Percentiles rank a stretch among this genome's conserved stretches.
Evolutionary conservation across 148 eudicot genomes (phyloP).

Genomic region (Talinum fruticosum): DNA sequence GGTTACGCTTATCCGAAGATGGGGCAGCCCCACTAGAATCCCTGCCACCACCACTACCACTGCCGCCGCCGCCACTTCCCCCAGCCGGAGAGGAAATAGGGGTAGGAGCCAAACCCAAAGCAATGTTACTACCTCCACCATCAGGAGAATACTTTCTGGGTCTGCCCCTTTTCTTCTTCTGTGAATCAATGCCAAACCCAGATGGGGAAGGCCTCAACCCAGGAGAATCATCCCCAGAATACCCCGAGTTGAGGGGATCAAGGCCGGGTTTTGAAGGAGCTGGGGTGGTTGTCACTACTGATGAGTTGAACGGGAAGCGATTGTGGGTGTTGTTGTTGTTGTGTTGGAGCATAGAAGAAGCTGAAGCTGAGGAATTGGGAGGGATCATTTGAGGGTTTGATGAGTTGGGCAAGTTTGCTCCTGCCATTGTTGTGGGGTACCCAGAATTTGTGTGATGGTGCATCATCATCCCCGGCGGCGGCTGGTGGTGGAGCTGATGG

Average conservation of each 20-base stretch:
- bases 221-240: conserved; percentile 36
- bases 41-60: not conserved
- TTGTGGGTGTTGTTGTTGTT: conserved; percentile 10
- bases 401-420: conserved; percentile 19
- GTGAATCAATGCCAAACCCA: conserved; percentile 54
- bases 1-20: conserved; percentile 30
- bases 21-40: conserved; percentile 35
- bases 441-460: conserved; percentile 8
- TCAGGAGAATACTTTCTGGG: conserved; percentile 92
- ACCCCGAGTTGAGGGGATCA: conserved; percentile 31
- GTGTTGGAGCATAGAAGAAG: conserved; percentile 27
- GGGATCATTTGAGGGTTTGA: conserved; percentile 33
- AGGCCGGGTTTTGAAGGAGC: conserved; percentile 17
- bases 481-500: conserved; percentile 27
- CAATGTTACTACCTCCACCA: conserved; percentile 41
- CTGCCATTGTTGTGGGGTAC: conserved; percentile 19
- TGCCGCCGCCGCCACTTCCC: conserved; percentile 11
- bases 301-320: conserved; percentile 42
- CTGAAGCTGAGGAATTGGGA: conserved; percentile 29
- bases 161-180: conserved; percentile 82
- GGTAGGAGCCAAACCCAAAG: conserved; percentile 44
- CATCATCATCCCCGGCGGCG: conserved; percentile 35
- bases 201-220: conserved; percentile 18
- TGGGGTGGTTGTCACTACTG: conserved; percentile 17
- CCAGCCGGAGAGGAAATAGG: conserved; percentile 14